Percentiles rank a stretch among this genome's conserved stretches.
These are phyloP conservation scores for Cnidoscolus chayamansa DNA, from an alignment of 441 rosid species.

Conservation along the genomic window DNA sequence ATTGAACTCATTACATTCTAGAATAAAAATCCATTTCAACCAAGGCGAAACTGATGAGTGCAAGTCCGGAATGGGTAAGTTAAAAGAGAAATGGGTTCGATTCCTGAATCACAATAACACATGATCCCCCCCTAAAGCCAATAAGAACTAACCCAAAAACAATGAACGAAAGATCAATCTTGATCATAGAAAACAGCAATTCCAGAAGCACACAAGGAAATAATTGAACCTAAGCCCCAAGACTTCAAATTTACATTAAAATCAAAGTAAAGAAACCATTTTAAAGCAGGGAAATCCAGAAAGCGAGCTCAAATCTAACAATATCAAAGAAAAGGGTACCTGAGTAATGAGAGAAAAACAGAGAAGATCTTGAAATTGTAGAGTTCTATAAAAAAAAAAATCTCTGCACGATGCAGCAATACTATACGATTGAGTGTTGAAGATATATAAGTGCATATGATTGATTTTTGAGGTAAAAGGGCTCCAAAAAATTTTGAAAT, in stretches of 20 bases:
- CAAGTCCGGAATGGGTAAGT: background rate
- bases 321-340: constrained; percentile 21
- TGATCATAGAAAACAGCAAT: constrained; percentile 1
- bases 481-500: constrained; percentile 20
- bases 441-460: background rate
- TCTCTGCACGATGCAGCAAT: background rate
- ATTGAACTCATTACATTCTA: constrained; percentile 1
- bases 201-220: background rate
- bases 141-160: constrained; percentile 4
- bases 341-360: constrained; percentile 3
- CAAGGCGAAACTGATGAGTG: background rate
- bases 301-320: constrained; percentile 8
- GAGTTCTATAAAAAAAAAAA: background rate
- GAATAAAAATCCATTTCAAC: background rate
- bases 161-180: constrained; percentile 6
- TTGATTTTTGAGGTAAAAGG: constrained; percentile 5
- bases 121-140: background rate
- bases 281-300: background rate
- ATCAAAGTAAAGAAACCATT: background rate
- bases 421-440: background rate
- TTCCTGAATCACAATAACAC: background rate
- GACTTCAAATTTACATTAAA: background rate
- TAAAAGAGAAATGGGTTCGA: background rate
- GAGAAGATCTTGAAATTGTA: constrained; percentile 15
- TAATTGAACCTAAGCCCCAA: background rate